Percentiles rank a stretch among this genome's conserved stretches.
Evolutionary conservation across 2,329 filamentous ascomycete species (phyloP).

Genomic region (Penicillium thymicola): DNA sequence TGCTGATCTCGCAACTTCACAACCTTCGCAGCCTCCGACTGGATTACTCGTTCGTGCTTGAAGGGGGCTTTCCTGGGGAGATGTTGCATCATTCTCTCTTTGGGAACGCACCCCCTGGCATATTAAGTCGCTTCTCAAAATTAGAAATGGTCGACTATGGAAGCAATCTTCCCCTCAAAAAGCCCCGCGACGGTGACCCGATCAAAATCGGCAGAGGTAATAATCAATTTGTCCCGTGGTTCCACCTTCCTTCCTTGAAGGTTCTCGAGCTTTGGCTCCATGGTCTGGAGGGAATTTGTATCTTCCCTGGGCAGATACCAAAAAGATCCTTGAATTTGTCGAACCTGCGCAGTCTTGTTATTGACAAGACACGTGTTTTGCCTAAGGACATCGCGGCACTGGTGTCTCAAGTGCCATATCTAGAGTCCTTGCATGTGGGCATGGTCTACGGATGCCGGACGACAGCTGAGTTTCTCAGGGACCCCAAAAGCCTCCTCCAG

Average conservation of each 20-base stretch:
- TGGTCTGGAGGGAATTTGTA: neutral
- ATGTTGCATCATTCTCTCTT: conserved; percentile 3
- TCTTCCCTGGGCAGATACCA: neutral
- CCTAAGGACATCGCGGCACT: neutral
- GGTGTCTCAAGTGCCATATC: neutral
- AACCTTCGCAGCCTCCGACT: conserved; percentile 1
- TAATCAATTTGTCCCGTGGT: conserved; percentile 5
- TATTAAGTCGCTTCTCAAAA: neutral
- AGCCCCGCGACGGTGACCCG: neutral
- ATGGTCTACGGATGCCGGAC: neutral
- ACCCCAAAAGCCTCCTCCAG: neutral
- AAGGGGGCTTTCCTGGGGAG: neutral
- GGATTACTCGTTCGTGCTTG: neutral
- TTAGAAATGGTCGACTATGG: conserved; percentile 3
- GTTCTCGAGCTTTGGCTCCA: conserved; percentile 6
- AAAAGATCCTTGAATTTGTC: neutral
- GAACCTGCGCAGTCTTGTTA: neutral
- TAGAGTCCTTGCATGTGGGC: neutral
- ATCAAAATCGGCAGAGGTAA: no score
- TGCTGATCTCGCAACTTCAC: conserved; percentile 1
- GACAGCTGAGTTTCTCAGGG: neutral
- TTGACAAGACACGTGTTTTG: neutral
- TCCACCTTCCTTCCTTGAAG: conserved; percentile 4
- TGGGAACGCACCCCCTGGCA: neutral
- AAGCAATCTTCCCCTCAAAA: neutral